Evolutionary conservation across 495 filamentous ascomycete genomes (phyloP).

Genomic region (Penicillium robsamsonii): DNA sequence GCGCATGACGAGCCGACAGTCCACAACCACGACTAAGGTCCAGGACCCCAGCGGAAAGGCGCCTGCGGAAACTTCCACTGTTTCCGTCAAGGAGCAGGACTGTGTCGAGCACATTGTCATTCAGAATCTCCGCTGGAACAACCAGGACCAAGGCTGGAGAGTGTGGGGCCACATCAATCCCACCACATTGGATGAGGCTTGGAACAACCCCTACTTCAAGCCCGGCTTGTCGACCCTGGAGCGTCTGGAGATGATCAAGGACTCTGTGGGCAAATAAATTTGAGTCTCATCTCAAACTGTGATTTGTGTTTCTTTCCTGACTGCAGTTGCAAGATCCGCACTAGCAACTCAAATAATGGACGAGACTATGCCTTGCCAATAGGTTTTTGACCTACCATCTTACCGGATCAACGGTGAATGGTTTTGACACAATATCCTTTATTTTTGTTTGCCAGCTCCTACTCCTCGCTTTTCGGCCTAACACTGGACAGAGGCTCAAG

Average conservation of each 20-base stretch:
- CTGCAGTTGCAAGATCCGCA: background rate
- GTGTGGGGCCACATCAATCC: constrained; percentile 70
- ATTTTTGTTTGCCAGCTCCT: background rate
- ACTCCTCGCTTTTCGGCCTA: background rate
- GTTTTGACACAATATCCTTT: background rate
- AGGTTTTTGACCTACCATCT: background rate
- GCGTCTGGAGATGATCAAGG: constrained; percentile 36
- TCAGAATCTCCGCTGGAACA: constrained; percentile 58
- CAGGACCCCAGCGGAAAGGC: background rate
- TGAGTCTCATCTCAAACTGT: background rate
- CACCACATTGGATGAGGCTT: constrained; percentile 52
- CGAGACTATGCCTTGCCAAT: background rate
- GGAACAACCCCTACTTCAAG: constrained; percentile 34
- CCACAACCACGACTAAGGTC: constrained; percentile 28
- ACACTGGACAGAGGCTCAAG: background rate
- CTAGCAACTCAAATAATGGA: background rate
- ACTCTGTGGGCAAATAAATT: constrained; percentile 23
- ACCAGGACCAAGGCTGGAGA: constrained; percentile 63
- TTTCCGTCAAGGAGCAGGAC: constrained; percentile 55
- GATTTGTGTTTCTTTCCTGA: background rate
- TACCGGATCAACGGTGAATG: background rate
- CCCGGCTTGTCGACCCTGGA: constrained; percentile 32
- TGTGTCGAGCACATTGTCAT: constrained; percentile 78
- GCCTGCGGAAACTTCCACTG: background rate
- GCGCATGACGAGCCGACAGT: constrained; percentile 65